Conservation (phyloP, 495 filamentous ascomycete genomes). For the Penicillium tannophilum region DNA sequence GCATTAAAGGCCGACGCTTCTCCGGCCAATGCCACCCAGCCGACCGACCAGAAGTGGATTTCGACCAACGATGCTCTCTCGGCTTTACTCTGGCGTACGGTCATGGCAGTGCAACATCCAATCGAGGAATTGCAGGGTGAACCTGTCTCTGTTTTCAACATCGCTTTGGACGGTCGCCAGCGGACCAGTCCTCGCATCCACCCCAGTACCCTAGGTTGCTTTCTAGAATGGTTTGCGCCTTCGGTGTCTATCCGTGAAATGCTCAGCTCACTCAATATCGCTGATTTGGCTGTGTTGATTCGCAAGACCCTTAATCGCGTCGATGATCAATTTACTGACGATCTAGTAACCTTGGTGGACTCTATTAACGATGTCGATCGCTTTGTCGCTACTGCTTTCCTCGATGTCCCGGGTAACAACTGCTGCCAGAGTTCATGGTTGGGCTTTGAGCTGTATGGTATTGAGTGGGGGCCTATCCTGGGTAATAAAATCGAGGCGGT, state of each 20-base stretch:
- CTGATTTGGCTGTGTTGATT: constrained; percentile 33
- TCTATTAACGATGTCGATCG: constrained; percentile 30
- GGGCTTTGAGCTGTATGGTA: constrained; percentile 31
- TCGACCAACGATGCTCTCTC: constrained; percentile 46
- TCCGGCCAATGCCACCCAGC: constrained; percentile 29
- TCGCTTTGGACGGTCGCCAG: constrained; percentile 35
- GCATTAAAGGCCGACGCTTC: constrained; percentile 37
- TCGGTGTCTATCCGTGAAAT: constrained; percentile 19
- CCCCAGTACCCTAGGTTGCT: constrained; percentile 35
- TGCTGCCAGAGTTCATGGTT: constrained; percentile 36
- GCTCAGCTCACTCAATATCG: constrained; percentile 18
- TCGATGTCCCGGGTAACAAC: constrained; percentile 38
- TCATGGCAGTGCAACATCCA: constrained; percentile 37
- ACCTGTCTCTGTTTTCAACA: constrained; percentile 34
- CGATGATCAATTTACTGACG: constrained; percentile 25
- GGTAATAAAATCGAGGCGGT: constrained; percentile 34
- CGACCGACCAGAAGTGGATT: constrained; percentile 29
- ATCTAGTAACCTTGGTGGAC: constrained; percentile 27
- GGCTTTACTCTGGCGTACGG: constrained; percentile 42
- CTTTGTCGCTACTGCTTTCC: constrained; percentile 33
- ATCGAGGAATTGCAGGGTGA: constrained; percentile 30
- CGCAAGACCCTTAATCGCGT: constrained; percentile 34
- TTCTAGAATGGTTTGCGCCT: constrained; percentile 31
- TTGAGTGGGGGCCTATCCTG: constrained; percentile 38
- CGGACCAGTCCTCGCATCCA: constrained; percentile 35